Percentiles rank a stretch among this genome's conserved stretches.
Evolutionary conservation across 768 basidiomycete genomes (phyloP).

Genomic region (Lyophyllum atratum): DNA sequence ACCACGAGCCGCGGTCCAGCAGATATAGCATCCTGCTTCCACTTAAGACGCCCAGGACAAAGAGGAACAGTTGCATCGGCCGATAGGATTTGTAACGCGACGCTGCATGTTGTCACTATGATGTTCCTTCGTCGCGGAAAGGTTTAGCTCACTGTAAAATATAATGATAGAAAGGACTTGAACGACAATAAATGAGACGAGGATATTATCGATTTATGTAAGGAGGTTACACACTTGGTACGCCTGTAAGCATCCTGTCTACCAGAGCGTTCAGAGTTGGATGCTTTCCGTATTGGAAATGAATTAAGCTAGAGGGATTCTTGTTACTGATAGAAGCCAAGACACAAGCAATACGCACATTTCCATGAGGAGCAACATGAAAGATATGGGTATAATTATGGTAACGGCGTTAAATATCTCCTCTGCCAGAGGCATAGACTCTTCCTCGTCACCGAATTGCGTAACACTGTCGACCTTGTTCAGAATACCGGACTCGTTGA

Average conservation of each 20-base stretch:
- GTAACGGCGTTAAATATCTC: slow-evolving; percentile 71
- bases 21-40: slow-evolving; percentile 74
- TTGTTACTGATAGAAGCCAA: neutral
- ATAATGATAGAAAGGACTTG: slow-evolving; percentile 75
- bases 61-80: slow-evolving; percentile 56
- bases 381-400: slow-evolving; percentile 73
- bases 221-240: slow-evolving; percentile 64
- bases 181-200: neutral
- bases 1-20: slow-evolving; percentile 69
- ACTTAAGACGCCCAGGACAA: slow-evolving; percentile 54
- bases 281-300: slow-evolving; percentile 75
- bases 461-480: slow-evolving; percentile 28
- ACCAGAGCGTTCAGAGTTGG: slow-evolving; percentile 47
- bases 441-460: slow-evolving; percentile 31
- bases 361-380: slow-evolving; percentile 79
- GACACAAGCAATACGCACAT: slow-evolving; percentile 55
- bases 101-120: slow-evolving; percentile 38
- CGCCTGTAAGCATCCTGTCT: slow-evolving; percentile 61
- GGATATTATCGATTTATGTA: neutral
- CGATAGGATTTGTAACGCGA: slow-evolving; percentile 61
- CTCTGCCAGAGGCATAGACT: slow-evolving; percentile 49
- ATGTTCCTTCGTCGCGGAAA: neutral
- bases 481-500: slow-evolving; percentile 65
- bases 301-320: slow-evolving; percentile 57
- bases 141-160: slow-evolving; percentile 62